Evolutionary conservation across 1,284 basidiomycete species (phyloP).

Genomic region (Malassezia slooffiae): DNA sequence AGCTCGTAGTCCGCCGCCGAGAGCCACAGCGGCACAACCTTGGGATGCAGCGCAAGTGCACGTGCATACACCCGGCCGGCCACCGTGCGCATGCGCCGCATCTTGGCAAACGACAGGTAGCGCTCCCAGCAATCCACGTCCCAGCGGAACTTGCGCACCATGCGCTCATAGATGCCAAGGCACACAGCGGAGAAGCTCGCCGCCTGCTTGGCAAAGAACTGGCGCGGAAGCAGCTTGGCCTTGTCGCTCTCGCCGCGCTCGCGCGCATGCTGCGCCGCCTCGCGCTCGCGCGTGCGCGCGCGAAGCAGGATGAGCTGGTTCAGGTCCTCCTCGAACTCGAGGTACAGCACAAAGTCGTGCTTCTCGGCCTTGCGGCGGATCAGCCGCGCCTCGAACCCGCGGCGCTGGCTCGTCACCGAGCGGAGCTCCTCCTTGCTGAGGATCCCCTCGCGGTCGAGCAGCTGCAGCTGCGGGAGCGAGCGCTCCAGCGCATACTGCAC

Average conservation of each 20-base stretch:
- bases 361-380: constrained; percentile 73
- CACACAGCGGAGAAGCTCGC: constrained; percentile 55
- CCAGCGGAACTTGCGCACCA: constrained; percentile 73
- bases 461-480: constrained; percentile 91
- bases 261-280: neutral
- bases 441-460: constrained; percentile 72
- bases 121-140: constrained; percentile 78
- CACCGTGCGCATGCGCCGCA: constrained; percentile 66
- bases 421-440: constrained; percentile 64
- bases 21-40: constrained; percentile 67
- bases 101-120: constrained; percentile 72
- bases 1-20: constrained; percentile 77
- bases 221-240: constrained; percentile 18
- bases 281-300: constrained; percentile 16
- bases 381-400: constrained; percentile 69
- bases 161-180: constrained; percentile 80
- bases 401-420: constrained; percentile 73
- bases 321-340: constrained; percentile 70
- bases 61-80: constrained; percentile 56
- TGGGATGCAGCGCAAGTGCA: constrained; percentile 75
- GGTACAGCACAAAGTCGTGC: constrained; percentile 79
- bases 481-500: constrained; percentile 91
- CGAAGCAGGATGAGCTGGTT: constrained; percentile 25
- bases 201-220: constrained; percentile 27
- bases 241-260: constrained; percentile 3